Evolutionary conservation across 2,329 filamentous ascomycete genomes (phyloP), one percentile per base, ranked within the genome.

Genomic region (Aspergillus fructus): DNA sequence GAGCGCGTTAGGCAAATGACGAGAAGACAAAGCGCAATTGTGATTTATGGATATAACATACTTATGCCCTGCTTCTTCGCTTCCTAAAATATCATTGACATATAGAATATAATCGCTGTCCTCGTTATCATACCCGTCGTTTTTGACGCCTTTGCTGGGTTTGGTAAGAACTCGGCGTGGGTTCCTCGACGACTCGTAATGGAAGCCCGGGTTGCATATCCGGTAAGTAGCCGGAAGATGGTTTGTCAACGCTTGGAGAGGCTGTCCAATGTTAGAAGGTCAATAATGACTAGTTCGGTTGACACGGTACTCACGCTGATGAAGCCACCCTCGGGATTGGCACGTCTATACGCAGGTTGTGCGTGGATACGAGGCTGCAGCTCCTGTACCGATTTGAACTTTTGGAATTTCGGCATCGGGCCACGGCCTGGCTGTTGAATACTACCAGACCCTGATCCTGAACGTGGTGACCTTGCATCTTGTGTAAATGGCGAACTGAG

Each of bases 51-150:
- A 41, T 11, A 34, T 19, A 15, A 72, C 87, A 66, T 80, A 92
- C 90, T 97, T 99, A 80, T 99, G 94, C 41, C 94, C 94, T 61
- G 93, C 93, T 75, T 99, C 94, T 76, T 99, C 94, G 13, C 93
- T 97, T 9, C 94, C 94, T 54, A 99, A 81, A 63, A 99, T 99
- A 73, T 99, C 94, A 74, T 99, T 99, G 68, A 99, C 94, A 68
- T 97, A 99, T 65, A 99, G 85, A 69, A 99, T 99, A 72, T 99
- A 99, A 72, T 99, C 94, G 74, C 94, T 97, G 66, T 99, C 94
- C 74, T 99, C 94, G 66, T 99, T 99, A 72, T 99, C 94, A 70
- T 94, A 99, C 4, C 94, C 94, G 78, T 99, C 94, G 70, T 99
- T 99, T 83, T 99, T 99, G 61, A 90, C 86, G 13, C 94, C 94